Evolutionary conservation across 2,329 filamentous ascomycete genomes (phyloP), one percentile per base, ranked within the genome.

Genomic region (Cordyceps cicadae): DNA sequence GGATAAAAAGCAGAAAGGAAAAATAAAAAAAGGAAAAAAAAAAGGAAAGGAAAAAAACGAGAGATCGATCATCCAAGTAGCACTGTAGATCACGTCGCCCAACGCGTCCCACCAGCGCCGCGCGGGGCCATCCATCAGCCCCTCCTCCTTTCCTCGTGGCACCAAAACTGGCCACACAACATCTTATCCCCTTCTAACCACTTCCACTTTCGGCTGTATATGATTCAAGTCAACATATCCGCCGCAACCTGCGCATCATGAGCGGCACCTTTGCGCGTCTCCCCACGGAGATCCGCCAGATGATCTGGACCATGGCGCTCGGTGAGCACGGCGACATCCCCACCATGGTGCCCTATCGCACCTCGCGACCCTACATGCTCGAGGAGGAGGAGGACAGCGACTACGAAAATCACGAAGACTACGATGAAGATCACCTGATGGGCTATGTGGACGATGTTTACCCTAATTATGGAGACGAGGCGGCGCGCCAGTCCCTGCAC

Each of bases 251-350:
- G 29, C 21, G n/a, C 46, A 37, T 43, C 34, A 60, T 60, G 60
- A n/a, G 34, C 17, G 55, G 43, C 24, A 41, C 21, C 3, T 72
- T 71, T 41, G 9, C 5, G 6, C 54, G 45, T 3, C 63, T 71
- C 19, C 67, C 68, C 2, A 17, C 49, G 12, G 69, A 72, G 64
- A 58, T 71, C 8, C 69, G 70, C 29, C 55, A 48, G 8, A 34
- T 54, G 7, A 66, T 72, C 37, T 71, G 69, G 69, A 39, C 57
- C 8, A 56, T 60, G 3, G 53, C 62, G 17, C 48, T 70, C 1
- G 55, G 62, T 3, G 39, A 34, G 39, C 49, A 59, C 5, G 55
- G 59, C 1, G 62, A 66, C 45, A 49, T 53, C 19, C 65, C 64
- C 11, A 60, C 64, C 17, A 48, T 70, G 34, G 65, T 66, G 54